Evolutionary conservation across 2,329 filamentous ascomycete species (phyloP), one percentile per base, ranked within the genome.

Genomic region (Xylariales sp.): DNA sequence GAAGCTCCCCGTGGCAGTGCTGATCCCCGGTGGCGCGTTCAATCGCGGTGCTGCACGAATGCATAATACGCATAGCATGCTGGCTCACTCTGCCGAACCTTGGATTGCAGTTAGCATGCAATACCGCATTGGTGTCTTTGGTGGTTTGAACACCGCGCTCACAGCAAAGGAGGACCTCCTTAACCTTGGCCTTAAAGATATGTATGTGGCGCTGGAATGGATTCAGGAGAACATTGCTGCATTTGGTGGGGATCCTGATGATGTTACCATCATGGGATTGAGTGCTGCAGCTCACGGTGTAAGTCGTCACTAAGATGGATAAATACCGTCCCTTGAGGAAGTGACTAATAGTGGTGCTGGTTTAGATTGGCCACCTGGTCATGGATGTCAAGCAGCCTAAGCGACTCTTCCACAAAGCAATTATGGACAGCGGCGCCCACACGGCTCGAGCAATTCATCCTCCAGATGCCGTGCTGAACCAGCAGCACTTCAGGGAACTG

Each of bases 101-200:
- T 67, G 74, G 37, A 66, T 76, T 28, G 72, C 59, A 13, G 64
- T 72, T 5, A 65, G 61, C 46, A 64, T 74, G 50, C 64, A 67
- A 46, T 59, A 59, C 17, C 53, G 75, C n/a, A 65, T 79, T 35
- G 67, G 69, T 8, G 72, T 72, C 4, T 70, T 81, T 54, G 80
- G 80, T 1, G 80, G 82, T 45, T 49, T 83, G 7, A 69, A 72
- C 10, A 76, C 66, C 6, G 53, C 58, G 20, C 53, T 78, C 33
- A 66, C 72, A 24, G 59, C 66, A 10, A 68, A 71, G 17, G 69
- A 72, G 37, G 76, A 72, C 0, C 42, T 70, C 1, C 60, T 78
- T n/a, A n/a, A n/a, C n/a, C n/a, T n/a, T n/a, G n/a, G n/a, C n/a
- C n/a, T n/a, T n/a, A n/a, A n/a, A n/a, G n/a, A n/a, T n/a, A n/a